These are phyloP conservation scores for Isabelozyma rhagii DNA, from an alignment of 805 yeast species.

Conservation along the genomic window DNA sequence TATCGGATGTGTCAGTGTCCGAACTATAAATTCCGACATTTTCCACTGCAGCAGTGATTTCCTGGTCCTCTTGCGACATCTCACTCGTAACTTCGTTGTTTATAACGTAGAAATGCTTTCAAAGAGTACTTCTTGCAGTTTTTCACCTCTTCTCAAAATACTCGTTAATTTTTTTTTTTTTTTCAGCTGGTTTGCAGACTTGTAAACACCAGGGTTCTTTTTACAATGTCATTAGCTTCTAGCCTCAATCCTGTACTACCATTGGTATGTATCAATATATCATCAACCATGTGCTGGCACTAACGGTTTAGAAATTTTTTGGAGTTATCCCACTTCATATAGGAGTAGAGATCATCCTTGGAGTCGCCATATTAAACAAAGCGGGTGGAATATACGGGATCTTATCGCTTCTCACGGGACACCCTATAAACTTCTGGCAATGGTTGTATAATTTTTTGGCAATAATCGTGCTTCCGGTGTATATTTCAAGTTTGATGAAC, in stretches of 20 bases:
- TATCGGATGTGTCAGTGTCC: slow-evolving; percentile 12
- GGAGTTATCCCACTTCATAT: slow-evolving; percentile 72
- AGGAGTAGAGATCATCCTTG: slow-evolving; percentile 81
- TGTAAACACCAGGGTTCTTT: not conserved
- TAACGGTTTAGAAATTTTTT: slow-evolving; percentile 49
- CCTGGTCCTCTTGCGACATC: slow-evolving; percentile 1
- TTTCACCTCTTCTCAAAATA: not conserved
- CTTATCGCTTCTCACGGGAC: slow-evolving; percentile 83
- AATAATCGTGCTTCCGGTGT: slow-evolving; percentile 59
- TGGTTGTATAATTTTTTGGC: slow-evolving; percentile 76
- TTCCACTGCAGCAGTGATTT: not conserved
- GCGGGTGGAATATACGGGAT: slow-evolving; percentile 88
- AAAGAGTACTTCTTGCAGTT: too few relatives aligned
- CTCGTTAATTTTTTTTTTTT: too few relatives aligned
- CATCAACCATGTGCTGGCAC: not conserved
- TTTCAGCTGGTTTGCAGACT: not conserved
- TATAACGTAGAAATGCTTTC: not conserved
- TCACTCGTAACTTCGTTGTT: not conserved
- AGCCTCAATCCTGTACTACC: slow-evolving; percentile 9
- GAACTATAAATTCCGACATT: slow-evolving; percentile 1
- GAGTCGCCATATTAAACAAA: slow-evolving; percentile 77
- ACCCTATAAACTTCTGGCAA: slow-evolving; percentile 77
- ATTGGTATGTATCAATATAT: not conserved
- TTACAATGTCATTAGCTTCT: slow-evolving; percentile 1
- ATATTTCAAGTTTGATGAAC: slow-evolving; percentile 52